phyloP scores from a whole-genome alignment of 1,284 basidiomycete species.

The Austroboletus sp. region DNA sequence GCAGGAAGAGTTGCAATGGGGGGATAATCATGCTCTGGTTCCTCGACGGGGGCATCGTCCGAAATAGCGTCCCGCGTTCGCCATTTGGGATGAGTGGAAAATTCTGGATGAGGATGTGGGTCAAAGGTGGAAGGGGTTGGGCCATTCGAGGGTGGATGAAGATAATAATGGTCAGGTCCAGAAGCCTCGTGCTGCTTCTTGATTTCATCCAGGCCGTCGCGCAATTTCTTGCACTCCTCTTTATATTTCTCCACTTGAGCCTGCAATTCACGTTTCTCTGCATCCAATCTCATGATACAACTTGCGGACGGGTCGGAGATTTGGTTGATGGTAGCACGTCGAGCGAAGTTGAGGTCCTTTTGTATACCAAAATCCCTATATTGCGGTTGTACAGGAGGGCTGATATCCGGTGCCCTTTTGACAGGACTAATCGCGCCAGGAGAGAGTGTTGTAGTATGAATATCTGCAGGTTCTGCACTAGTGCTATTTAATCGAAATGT shows the following conservation, averaged over 20 bases:
- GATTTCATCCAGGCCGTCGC: slow-evolving; percentile 16
- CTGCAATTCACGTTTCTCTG: slow-evolving; percentile 13
- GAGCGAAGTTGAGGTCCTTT: slow-evolving; percentile 20
- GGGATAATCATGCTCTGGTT: slow-evolving; percentile 8
- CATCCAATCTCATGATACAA: slow-evolving; percentile 21
- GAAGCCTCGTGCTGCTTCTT: slow-evolving; percentile 8
- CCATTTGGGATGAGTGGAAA: slow-evolving; percentile 19
- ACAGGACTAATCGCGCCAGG: slow-evolving; percentile 1
- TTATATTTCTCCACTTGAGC: slow-evolving; percentile 9
- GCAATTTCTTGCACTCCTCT: slow-evolving; percentile 7
- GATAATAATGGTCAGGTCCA: background rate
- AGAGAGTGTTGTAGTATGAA: slow-evolving; percentile 5
- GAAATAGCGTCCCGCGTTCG: slow-evolving; percentile 2
- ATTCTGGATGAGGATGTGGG: slow-evolving; percentile 1
- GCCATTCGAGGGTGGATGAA: background rate
- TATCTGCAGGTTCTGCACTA: slow-evolving; percentile 5
- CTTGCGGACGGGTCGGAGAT: slow-evolving; percentile 4
- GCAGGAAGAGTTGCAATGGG: slow-evolving; percentile 20
- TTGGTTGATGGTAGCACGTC: slow-evolving; percentile 4
- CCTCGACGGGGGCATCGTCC: slow-evolving; percentile 1
- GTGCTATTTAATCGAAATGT: slow-evolving; percentile 24
- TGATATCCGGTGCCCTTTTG: background rate
- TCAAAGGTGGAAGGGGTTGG: slow-evolving; percentile 1
- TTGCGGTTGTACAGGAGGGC: slow-evolving; percentile 3
- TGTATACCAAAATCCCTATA: slow-evolving; percentile 27